phyloP scores from a whole-genome alignment of 495 filamentous ascomycete species.

The Podospora australis region DNA sequence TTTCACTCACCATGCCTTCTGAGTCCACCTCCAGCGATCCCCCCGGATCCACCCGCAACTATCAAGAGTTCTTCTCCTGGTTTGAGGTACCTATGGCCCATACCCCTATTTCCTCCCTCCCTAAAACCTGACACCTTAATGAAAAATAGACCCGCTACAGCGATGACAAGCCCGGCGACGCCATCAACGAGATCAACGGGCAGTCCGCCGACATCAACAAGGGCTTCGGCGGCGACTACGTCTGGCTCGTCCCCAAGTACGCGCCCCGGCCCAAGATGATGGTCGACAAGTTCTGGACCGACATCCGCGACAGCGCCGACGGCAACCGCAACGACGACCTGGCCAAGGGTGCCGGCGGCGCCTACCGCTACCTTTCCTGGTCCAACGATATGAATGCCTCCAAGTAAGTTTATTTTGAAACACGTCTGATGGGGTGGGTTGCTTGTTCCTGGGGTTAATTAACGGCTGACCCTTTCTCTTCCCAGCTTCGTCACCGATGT shows the following conservation, averaged over 20 bases:
- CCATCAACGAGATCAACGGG: not conserved
- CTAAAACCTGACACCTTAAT: not conserved
- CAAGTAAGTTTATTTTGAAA: not conserved
- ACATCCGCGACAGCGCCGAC: not conserved
- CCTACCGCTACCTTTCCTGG: not conserved
- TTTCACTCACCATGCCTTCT: not conserved
- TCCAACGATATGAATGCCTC: not conserved
- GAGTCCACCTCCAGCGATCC: not conserved
- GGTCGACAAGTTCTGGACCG: not conserved
- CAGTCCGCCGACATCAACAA: not conserved
- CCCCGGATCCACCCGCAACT: not conserved
- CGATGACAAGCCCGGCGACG: not conserved
- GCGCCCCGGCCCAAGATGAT: not conserved
- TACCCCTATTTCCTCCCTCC: not conserved
- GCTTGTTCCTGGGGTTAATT: too few relatives aligned
- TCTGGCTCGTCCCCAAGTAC: not conserved
- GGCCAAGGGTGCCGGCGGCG: not conserved
- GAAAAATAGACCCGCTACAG: not conserved
- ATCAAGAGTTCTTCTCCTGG: not conserved
- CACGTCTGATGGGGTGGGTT: too few relatives aligned
- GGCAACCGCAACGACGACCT: not conserved
- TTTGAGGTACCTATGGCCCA: not conserved
- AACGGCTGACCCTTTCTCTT: too few relatives aligned
- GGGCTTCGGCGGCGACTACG: not conserved
- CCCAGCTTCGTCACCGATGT: not conserved